A percentile compares a stretch with the other conserved stretches of the same genome.
phyloP scores from a whole-genome alignment of 2,329 filamentous ascomycete genomes.

The Trichoderma endophyticum region DNA sequence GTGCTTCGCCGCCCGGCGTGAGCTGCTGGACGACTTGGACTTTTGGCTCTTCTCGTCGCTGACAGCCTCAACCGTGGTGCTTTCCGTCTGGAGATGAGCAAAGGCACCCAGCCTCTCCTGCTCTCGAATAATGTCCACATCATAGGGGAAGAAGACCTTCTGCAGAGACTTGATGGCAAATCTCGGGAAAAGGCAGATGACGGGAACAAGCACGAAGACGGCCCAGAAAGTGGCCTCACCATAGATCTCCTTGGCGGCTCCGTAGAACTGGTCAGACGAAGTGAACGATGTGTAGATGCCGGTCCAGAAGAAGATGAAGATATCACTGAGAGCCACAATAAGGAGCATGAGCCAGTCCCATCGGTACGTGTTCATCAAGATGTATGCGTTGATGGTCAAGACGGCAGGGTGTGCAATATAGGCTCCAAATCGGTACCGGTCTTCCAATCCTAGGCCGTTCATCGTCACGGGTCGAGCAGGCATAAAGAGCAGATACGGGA shows the following conservation, averaged over 20 bases:
- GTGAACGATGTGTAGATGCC: constrained; percentile 68
- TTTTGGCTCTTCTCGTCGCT: constrained; percentile 33
- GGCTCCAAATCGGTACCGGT: constrained; percentile 79
- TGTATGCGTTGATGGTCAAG: constrained; percentile 87
- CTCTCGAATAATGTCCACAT: constrained; percentile 94
- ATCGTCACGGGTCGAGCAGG: constrained; percentile 65
- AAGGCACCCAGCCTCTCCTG: constrained; percentile 83
- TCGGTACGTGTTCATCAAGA: constrained; percentile 92
- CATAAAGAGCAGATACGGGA: constrained; percentile 77
- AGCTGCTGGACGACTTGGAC: constrained; percentile 59
- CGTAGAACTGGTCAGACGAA: constrained; percentile 62
- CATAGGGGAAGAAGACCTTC: constrained; percentile 89
- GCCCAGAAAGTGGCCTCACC: constrained; percentile 84
- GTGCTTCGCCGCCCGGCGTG: constrained; percentile 54
- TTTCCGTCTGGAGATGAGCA: constrained; percentile 56
- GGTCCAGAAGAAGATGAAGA: constrained; percentile 95
- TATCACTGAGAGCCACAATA: constrained; percentile 74
- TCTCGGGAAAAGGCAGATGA: constrained; percentile 81
- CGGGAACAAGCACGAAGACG: constrained; percentile 70
- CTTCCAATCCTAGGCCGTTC: constrained; percentile 73
- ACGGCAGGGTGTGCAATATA: constrained; percentile 84
- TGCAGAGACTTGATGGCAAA: constrained; percentile 84
- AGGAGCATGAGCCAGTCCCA: constrained; percentile 97
- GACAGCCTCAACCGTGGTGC: constrained; percentile 37
- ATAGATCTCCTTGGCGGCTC: constrained; percentile 75